These are phyloP conservation scores for barrel medic (Medicago truncatula) DNA, from an alignment of 306 rosid species.

Conservation along the genomic window DNA sequence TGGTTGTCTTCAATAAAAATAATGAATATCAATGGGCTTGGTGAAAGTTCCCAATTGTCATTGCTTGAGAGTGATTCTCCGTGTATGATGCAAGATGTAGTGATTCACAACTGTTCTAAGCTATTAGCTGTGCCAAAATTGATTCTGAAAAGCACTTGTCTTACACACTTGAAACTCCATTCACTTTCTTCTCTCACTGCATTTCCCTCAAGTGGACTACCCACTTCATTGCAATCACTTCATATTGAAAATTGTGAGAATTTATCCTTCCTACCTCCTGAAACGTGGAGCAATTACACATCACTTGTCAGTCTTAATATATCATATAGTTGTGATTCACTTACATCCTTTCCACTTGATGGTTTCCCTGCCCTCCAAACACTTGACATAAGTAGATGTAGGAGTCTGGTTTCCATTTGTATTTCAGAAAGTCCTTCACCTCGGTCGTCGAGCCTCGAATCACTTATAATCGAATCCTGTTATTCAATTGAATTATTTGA, in stretches of 20 bases:
- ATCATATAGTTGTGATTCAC: neutral
- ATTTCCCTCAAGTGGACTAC: conserved; percentile 12
- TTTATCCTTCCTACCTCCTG: conserved; percentile 3
- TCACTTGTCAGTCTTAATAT: neutral
- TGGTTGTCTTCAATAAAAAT: neutral
- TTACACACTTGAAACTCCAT: neutral
- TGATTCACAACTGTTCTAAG: accelerated
- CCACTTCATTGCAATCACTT: conserved; percentile 7
- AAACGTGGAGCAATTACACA: conserved; percentile 20
- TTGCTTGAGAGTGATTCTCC: neutral
- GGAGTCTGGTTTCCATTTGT: neutral
- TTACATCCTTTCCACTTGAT: neutral
- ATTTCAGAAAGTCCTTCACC: neutral
- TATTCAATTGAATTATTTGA: neutral
- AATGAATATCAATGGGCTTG: neutral
- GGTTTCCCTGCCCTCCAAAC: neutral
- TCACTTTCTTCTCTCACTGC: neutral
- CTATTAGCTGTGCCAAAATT: neutral
- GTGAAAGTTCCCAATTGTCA: neutral
- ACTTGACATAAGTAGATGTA: accelerated
- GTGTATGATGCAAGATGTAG: neutral
- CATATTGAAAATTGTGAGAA: neutral
- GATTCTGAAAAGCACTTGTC: neutral
- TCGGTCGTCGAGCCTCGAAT: neutral
- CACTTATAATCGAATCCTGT: accelerated